These are phyloP conservation scores for Sphaerulina vaccinii DNA, from an alignment of 2,329 filamentous ascomycete genomes.

Conservation along the genomic window DNA sequence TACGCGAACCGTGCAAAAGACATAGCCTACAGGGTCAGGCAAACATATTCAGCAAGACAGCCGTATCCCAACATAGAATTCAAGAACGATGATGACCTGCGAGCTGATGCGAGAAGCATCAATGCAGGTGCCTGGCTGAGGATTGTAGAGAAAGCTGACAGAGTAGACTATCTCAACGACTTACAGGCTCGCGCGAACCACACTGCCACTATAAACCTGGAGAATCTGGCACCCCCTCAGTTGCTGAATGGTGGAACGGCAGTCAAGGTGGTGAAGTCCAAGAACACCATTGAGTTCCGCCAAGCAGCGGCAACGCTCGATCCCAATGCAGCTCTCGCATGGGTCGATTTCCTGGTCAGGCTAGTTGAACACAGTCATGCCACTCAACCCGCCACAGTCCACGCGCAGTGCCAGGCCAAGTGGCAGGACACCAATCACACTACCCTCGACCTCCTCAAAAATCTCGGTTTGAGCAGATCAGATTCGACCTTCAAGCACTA, in stretches of 20 bases:
- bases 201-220: conserved; percentile 19
- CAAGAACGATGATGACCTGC: not conserved
- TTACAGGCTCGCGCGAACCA: not conserved
- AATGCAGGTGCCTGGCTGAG: conserved; percentile 13
- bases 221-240: conserved; percentile 12
- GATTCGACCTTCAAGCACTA: no score
- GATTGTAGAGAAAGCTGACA: conserved; percentile 15
- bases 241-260: not conserved
- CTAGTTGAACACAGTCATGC: conserved; percentile 15
- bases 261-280: not conserved
- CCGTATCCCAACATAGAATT: not conserved
- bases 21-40: not conserved
- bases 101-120: conserved; percentile 2
- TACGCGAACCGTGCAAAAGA: not conserved
- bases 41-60: no score
- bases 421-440: no score
- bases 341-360: conserved; percentile 27
- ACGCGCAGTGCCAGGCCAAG: no score
- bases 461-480: no score
- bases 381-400: no score
- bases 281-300: conserved; percentile 35
- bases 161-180: conserved; percentile 14
- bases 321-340: conserved; percentile 27
- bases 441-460: no score
- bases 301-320: conserved; percentile 33